Evolutionary conservation across 352 stramenopile species (phyloP).

Genomic region (Peronospora destructor): DNA sequence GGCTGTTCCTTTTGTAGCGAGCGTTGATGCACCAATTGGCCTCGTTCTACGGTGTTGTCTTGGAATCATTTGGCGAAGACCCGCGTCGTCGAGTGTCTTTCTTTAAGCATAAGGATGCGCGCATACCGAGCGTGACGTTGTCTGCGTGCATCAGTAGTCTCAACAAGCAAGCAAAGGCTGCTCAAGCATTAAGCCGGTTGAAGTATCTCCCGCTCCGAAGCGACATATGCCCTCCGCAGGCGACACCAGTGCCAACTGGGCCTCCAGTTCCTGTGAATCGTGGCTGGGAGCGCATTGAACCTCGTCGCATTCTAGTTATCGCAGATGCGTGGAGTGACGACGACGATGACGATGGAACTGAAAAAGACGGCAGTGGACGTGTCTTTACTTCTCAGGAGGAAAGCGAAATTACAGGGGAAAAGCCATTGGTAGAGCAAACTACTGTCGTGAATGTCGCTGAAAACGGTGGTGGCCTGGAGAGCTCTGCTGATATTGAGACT

Average conservation of each 20-base stretch:
- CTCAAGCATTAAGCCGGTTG: conserved; percentile 31
- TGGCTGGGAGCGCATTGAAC: conserved; percentile 69
- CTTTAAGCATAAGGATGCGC: conserved; percentile 57
- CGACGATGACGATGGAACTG: conserved; percentile 28
- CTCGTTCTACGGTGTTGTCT: conserved; percentile 53
- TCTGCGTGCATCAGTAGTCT: conserved; percentile 44
- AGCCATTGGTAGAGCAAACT: neutral
- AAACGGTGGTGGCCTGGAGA: conserved; percentile 1
- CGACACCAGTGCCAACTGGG: conserved; percentile 13
- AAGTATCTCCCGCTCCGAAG: conserved; percentile 53
- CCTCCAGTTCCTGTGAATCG: conserved; percentile 36
- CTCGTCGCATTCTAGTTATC: conserved; percentile 34
- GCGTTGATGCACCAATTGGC: conserved; percentile 70
- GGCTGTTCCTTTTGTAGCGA: conserved; percentile 25
- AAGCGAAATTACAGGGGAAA: conserved; percentile 11
- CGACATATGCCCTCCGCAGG: conserved; percentile 17
- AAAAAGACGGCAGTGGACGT: conserved; percentile 15
- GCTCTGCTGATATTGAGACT: conserved; percentile 6
- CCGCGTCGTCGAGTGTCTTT: conserved; percentile 62
- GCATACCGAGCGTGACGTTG: conserved; percentile 46
- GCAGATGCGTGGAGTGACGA: conserved; percentile 78
- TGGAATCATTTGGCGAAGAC: conserved; percentile 73
- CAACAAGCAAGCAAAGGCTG: conserved; percentile 23
- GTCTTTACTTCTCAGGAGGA: conserved; percentile 11
- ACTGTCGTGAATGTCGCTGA: neutral